Evolutionary conservation across 352 stramenopile genomes (phyloP).

Genomic region (Phytophthora syringae): DNA sequence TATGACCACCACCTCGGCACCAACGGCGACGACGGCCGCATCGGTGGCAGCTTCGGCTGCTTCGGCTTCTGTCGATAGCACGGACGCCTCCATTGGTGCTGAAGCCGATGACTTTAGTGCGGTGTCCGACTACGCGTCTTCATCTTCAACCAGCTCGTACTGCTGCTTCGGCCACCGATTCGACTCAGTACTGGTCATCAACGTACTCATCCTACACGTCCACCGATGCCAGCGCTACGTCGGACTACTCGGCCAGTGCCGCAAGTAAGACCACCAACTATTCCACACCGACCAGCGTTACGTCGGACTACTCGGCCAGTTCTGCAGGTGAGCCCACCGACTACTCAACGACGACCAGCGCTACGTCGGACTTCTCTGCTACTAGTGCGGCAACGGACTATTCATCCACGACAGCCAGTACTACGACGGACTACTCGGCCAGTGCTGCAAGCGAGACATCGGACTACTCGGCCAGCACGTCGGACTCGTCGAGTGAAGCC

Average conservation of each 20-base stretch:
- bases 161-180: conserved; percentile 2
- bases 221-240: background rate
- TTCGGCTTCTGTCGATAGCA: background rate
- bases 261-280: conserved; percentile 5
- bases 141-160: background rate
- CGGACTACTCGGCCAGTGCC: no score
- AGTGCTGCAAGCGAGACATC: no score
- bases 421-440: no score
- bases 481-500: background rate
- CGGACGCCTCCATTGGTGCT: conserved; percentile 1
- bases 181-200: conserved; percentile 4
- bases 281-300: no score
- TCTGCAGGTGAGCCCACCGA: conserved; percentile 5
- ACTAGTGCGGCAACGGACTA: no score
- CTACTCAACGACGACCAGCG: conserved; percentile 5
- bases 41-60: conserved; percentile 8
- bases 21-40: background rate
- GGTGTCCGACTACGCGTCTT: background rate
- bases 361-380: no score
- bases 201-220: conserved; percentile 9
- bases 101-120: conserved; percentile 1
- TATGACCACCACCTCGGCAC: no score
- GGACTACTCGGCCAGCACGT: no score
- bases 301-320: no score
- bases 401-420: background rate